phyloP scores from a whole-genome alignment of 2,329 filamentous ascomycete species.

The Ophiostoma pallidulum region DNA sequence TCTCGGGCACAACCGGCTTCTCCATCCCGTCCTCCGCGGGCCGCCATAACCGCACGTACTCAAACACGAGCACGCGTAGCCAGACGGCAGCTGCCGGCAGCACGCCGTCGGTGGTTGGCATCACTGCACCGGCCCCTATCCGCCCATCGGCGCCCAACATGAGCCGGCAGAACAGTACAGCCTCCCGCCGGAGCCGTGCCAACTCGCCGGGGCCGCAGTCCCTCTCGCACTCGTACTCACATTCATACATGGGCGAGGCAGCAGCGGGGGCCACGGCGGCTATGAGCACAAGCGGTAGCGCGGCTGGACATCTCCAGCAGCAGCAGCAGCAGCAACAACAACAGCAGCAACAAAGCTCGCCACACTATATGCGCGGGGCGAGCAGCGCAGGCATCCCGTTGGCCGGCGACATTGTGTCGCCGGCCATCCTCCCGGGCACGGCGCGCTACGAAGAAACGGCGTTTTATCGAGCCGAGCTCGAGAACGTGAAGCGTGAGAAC shows the following conservation, averaged over 20 bases:
- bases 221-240: conserved; percentile 35
- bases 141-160: conserved; percentile 28
- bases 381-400: conserved; percentile 24
- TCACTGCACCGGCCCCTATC: conserved; percentile 35
- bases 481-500: conserved; percentile 54
- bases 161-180: conserved; percentile 45
- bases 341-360: no score
- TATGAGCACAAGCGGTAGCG: no score
- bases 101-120: conserved; percentile 32
- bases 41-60: conserved; percentile 48
- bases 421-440: conserved; percentile 46
- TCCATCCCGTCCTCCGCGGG: conserved; percentile 43
- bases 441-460: conserved; percentile 54
- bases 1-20: conserved; percentile 48
- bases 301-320: conserved; percentile 26
- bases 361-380: background rate
- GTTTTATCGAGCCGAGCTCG: conserved; percentile 50
- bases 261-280: no score
- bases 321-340: conserved; percentile 2
- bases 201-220: conserved; percentile 35
- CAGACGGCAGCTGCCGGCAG: conserved; percentile 35
- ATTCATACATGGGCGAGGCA: conserved; percentile 34
- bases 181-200: conserved; percentile 43
- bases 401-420: conserved; percentile 35
- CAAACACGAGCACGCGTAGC: conserved; percentile 45